phyloP scores from a whole-genome alignment of 2,329 filamentous ascomycete species.

The Sphaerulina musiva region DNA sequence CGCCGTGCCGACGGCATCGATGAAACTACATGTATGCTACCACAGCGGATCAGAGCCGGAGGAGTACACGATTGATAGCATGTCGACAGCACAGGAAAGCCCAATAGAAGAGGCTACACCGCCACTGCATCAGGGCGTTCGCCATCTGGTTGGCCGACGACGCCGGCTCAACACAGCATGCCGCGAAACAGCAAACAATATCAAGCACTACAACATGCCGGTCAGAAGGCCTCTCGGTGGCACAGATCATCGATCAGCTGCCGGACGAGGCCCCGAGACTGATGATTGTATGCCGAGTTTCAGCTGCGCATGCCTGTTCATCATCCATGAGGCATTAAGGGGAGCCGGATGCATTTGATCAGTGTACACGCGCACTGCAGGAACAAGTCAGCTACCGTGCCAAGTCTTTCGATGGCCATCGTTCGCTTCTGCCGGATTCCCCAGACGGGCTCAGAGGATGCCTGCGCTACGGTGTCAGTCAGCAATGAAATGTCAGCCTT shows the following conservation, averaged over 20 bases:
- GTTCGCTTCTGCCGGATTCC: not conserved
- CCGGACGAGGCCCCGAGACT: not conserved
- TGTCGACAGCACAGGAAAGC: not conserved
- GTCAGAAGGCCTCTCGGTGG: not conserved
- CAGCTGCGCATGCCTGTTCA: not conserved
- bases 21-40: not conserved
- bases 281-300: not conserved
- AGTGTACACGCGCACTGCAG: not conserved
- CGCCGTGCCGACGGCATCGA: not conserved
- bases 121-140: not conserved
- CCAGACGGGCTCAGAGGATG: not conserved
- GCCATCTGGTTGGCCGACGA: not conserved
- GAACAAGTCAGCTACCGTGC: not conserved
- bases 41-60: not conserved
- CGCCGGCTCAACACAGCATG: not conserved
- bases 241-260: not conserved
- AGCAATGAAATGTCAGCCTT: not conserved
- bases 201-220: not conserved
- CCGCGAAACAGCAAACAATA: not conserved
- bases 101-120: not conserved
- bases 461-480: not conserved
- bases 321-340: not conserved
- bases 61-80: not conserved
- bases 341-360: not conserved
- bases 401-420: not conserved